phyloP scores from a whole-genome alignment of 1,284 basidiomycete species.

The Leccinum subspadiceum region DNA sequence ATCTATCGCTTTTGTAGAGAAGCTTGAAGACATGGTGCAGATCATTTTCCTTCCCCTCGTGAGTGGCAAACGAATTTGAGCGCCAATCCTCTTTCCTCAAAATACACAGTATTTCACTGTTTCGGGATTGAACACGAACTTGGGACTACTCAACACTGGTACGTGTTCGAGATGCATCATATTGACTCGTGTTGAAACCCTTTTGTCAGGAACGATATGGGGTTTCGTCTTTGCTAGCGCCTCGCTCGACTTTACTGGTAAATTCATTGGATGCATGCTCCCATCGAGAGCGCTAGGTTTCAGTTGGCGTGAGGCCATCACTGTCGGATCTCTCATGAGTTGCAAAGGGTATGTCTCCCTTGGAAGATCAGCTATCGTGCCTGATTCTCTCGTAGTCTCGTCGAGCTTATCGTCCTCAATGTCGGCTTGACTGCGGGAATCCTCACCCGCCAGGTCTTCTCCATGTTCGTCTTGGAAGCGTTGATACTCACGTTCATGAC shows the following conservation, averaged over 20 bases:
- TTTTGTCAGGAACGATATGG: constrained; percentile 77
- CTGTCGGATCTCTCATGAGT: constrained; percentile 91
- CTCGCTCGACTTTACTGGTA: constrained; percentile 78
- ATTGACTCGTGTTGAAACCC: constrained; percentile 43
- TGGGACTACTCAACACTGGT: constrained; percentile 80
- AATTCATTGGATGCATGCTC: constrained; percentile 74
- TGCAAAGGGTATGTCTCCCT: constrained; percentile 77
- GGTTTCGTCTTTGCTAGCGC: constrained; percentile 85
- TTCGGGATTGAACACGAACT: constrained; percentile 86
- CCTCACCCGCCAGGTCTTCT: constrained; percentile 71
- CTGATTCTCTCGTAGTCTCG: constrained; percentile 49
- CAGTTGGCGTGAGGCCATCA: constrained; percentile 74
- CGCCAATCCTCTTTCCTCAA: constrained; percentile 1
- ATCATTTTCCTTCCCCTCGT: constrained; percentile 88
- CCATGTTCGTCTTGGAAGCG: constrained; percentile 93
- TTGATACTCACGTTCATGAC: constrained; percentile 86
- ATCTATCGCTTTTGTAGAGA: constrained; percentile 75
- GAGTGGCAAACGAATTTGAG: constrained; percentile 21
- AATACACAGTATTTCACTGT: constrained; percentile 75
- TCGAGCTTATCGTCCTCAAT: constrained; percentile 94
- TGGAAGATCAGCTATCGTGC: not conserved
- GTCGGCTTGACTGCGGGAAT: constrained; percentile 86
- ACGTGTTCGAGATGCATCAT: constrained; percentile 8
- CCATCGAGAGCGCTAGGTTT: constrained; percentile 75
- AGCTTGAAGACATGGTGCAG: constrained; percentile 80